Conservation (phyloP, 2,329 filamentous ascomycete species). For the Sporothrix euskadiensis region DNA sequence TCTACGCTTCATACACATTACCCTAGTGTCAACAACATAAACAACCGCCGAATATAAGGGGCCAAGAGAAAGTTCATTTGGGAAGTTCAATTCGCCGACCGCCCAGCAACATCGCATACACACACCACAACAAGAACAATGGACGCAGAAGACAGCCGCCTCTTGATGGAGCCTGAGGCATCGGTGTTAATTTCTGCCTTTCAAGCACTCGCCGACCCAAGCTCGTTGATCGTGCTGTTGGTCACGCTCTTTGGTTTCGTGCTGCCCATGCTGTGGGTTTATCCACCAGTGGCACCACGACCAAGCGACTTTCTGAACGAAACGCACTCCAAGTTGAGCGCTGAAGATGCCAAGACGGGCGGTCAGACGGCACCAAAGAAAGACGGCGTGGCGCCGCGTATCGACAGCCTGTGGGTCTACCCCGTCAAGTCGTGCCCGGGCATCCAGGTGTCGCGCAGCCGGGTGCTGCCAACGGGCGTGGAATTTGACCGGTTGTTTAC, state of each 20-base stretch:
- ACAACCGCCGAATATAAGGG: background rate
- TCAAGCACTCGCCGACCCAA: constrained; percentile 14
- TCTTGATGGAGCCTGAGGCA: background rate
- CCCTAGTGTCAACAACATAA: background rate
- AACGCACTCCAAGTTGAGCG: constrained; percentile 54
- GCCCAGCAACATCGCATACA: background rate
- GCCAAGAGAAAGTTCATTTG: background rate
- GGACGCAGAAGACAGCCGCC: background rate
- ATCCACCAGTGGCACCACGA: constrained; percentile 56
- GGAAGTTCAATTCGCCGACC: background rate
- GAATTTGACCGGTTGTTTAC: constrained; percentile 81
- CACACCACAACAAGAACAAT: background rate
- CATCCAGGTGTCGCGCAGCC: constrained; percentile 67
- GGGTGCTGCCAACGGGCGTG: constrained; percentile 68
- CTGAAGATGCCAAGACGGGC: constrained; percentile 40
- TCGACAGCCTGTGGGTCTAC: constrained; percentile 73
- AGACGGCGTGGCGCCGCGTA: constrained; percentile 23
- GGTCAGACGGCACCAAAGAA: background rate
- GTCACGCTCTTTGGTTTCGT: constrained; percentile 53
- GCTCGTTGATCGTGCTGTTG: constrained; percentile 42
- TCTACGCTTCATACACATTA: background rate
- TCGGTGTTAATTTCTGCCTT: background rate
- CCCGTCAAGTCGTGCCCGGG: constrained; percentile 81
- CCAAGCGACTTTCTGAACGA: constrained; percentile 56
- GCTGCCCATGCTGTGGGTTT: constrained; percentile 55